Evolutionary conservation across 768 basidiomycete species (phyloP).

Genomic region (Phanerochaete carnosa): DNA sequence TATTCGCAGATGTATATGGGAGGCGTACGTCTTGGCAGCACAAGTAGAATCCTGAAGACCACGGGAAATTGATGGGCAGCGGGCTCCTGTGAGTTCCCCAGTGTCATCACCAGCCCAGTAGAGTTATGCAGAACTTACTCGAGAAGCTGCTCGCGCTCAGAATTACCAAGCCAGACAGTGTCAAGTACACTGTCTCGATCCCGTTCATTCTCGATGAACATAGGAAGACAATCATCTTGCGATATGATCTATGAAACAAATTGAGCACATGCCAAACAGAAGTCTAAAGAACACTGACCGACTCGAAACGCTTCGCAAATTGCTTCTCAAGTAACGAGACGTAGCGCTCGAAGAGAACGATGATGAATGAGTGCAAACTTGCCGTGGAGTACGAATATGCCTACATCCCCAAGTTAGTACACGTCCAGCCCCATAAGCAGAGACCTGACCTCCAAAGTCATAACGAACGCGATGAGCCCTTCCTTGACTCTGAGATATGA

Average conservation of each 20-base stretch:
- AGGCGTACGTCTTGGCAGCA: slow-evolving; percentile 80
- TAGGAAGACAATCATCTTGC: slow-evolving; percentile 86
- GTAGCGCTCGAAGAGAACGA: slow-evolving; percentile 91
- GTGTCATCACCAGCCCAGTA: neutral
- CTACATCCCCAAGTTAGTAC: slow-evolving; percentile 36
- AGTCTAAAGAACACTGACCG: slow-evolving; percentile 41
- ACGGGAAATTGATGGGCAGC: slow-evolving; percentile 76
- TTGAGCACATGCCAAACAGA: neutral
- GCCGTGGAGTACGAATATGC: slow-evolving; percentile 83
- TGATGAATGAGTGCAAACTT: slow-evolving; percentile 78
- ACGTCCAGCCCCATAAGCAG: neutral
- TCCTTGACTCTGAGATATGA: slow-evolving; percentile 82
- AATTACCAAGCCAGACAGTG: slow-evolving; percentile 77
- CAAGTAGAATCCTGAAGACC: slow-evolving; percentile 94
- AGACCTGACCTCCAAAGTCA: slow-evolving; percentile 79
- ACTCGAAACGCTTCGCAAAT: slow-evolving; percentile 78
- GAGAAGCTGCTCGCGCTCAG: slow-evolving; percentile 57
- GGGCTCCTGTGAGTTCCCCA: slow-evolving; percentile 39
- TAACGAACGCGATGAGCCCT: slow-evolving; percentile 78
- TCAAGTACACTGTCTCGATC: slow-evolving; percentile 76
- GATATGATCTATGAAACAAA: slow-evolving; percentile 59
- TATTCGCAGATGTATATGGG: neutral
- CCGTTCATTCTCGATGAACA: slow-evolving; percentile 59
- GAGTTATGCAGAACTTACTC: slow-evolving; percentile 36
- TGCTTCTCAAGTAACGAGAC: slow-evolving; percentile 76